Evolutionary conservation across 768 basidiomycete genomes (phyloP), one percentile per base, ranked within the genome.

Genomic region (Hebeloma cylindrosporum): DNA sequence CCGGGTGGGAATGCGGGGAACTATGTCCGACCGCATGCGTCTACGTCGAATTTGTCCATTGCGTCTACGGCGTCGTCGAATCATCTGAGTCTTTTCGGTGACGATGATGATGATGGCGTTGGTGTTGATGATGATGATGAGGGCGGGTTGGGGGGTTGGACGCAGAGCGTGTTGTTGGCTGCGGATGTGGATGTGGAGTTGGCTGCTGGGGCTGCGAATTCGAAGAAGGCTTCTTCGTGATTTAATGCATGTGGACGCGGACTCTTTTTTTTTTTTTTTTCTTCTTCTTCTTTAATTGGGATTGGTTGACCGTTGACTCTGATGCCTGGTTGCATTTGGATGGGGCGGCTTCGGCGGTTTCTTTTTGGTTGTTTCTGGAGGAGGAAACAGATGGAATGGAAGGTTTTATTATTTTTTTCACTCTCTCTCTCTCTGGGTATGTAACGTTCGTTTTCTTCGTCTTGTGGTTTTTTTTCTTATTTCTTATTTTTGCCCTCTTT

Each of bases 91-190:
- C 56, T 78, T 35, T 59, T 73, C 28, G 67, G 71, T 40, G 70
- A 77, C 47, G 74, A 75, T 17, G 66, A 67, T 28, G 64, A 71
- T 31, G 72, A 69, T 27, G 64, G 67, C 30, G 69, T 71, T 46
- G 83, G 79, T 36, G 79, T 87, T 58, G n/a, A 71, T 40, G 70
- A 77, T 47, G 74, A 75, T 17, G 66, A 67, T 28, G 64, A 71
- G 30, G 72, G 69, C 27, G 64, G 67, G 31, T 69, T 71, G 47
- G 83, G 79, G 37, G 79, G 87, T 58, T 91, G 88, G 88, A 83
- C 83, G 34, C 70, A 74, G 57, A 85, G 82, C 53, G 87, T 90
- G 37, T 60, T 90, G 46, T 62, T 80, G 63, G 85, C 83, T n/a
- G 85, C 83, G 45, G 80, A 83, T 57, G 58, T 68, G 38, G 71